phyloP scores from a whole-genome alignment of 495 filamentous ascomycete species.

The Neurospora africana region DNA sequence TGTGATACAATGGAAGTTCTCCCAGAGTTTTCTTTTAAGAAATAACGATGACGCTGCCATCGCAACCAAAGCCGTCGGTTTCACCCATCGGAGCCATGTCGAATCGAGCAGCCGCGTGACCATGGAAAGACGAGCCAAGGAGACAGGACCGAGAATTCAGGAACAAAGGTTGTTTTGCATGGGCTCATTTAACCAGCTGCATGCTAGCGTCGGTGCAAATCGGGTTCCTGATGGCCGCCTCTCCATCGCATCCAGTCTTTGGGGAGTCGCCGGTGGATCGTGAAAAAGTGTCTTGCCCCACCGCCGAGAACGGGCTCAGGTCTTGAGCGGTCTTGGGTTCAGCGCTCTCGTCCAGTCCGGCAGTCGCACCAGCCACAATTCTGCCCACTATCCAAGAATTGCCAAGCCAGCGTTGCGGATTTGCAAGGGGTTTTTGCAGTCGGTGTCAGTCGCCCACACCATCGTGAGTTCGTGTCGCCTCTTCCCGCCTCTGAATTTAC shows the following conservation, averaged over 20 bases:
- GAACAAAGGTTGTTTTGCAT: background rate
- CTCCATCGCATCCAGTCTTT: background rate
- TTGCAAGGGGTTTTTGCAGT: background rate
- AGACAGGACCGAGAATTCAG: background rate
- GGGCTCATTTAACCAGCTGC: background rate
- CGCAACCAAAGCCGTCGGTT: background rate
- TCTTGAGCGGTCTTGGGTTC: background rate
- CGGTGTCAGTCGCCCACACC: background rate
- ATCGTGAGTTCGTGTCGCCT: conserved; percentile 10
- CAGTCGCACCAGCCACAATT: conserved; percentile 12
- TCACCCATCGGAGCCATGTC: background rate
- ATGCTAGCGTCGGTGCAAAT: background rate
- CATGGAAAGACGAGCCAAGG: background rate
- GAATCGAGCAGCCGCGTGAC: background rate
- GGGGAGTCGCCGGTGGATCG: background rate
- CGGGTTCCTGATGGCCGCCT: background rate
- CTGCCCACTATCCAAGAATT: background rate
- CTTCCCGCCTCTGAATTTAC: conserved; percentile 15
- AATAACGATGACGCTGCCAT: background rate
- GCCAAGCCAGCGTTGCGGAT: background rate
- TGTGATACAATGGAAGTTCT: background rate
- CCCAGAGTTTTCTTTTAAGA: background rate
- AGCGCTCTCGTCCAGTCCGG: conserved; percentile 9
- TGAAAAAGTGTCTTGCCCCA: background rate
- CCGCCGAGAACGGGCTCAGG: background rate